phyloP scores from a whole-genome alignment of 495 filamentous ascomycete species.

The Podospora comata region DNA sequence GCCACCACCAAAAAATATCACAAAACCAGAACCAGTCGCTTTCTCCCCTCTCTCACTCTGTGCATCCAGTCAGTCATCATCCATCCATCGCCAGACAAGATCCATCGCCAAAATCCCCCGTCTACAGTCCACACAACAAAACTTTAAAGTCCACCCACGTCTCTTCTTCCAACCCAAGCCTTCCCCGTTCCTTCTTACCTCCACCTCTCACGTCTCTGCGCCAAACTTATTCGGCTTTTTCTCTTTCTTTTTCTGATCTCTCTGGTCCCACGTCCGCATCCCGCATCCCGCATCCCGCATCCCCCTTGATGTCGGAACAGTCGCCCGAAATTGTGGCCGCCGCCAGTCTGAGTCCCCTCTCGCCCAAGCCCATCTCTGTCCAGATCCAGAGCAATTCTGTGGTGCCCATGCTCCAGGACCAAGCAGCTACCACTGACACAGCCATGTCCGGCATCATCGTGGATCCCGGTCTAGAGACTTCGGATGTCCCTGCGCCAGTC shows the following conservation, averaged over 20 bases:
- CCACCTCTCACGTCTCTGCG: not conserved
- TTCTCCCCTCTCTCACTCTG: not conserved
- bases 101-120: not conserved
- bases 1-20: not conserved
- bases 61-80: not conserved
- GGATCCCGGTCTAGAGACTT: conserved; percentile 16
- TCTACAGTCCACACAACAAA: not conserved
- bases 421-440: conserved; percentile 27
- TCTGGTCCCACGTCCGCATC: not conserved
- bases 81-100: not conserved
- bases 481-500: conserved; percentile 7
- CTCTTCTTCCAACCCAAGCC: not conserved
- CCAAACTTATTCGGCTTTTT: not conserved
- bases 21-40: not conserved
- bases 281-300: not conserved
- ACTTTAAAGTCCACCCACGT: not conserved
- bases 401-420: conserved; percentile 39
- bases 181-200: not conserved
- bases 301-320: conserved; percentile 22
- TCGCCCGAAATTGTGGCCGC: conserved; percentile 36
- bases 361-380: conserved; percentile 28
- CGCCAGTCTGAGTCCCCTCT: conserved; percentile 38
- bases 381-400: conserved; percentile 27
- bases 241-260: not conserved
- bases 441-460: conserved; percentile 15